Evolutionary conservation across 2,329 filamentous ascomycete genomes (phyloP), one percentile per base, ranked within the genome.

Genomic region (Pyrenochaeta sp.): DNA sequence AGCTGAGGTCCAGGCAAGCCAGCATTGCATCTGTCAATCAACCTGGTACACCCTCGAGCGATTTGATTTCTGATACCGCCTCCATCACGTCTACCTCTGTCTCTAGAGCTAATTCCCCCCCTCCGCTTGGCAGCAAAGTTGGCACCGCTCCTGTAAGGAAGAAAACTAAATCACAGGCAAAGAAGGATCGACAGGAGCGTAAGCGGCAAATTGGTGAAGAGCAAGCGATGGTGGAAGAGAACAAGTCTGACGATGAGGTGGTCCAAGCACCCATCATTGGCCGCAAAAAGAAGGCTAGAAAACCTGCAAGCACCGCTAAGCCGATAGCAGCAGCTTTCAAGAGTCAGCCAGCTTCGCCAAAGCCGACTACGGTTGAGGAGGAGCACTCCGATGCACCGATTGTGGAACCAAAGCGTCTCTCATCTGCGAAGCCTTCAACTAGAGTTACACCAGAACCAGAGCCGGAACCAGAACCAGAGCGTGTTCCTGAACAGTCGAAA

Each of bases 201-300:
- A 73, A 89, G 58, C 84, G 83, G 15, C 79, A 85, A 54, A 89
- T 87, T 66, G 86, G 87, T 65, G 87, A 90, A 50, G 83, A 81
- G 30, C 82, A 87, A 54, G 60, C 59, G 4, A 45, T 63, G 10
- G 59, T 67, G 14, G 74, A 76, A 20, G 74, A 75, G 3, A 60
- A 60, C 7, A 84, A 85, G 56, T 67, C 74, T 7, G 83, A 86
- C 47, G 56, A 68, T 57, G 85, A 86, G 58, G 72, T 77, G n/a
- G 78, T 81, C 9, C 80, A 84, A 61, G 91, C 87, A 7, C 91
- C 91, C 0, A 89, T 96, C 35, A 73, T 92, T 43, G 90, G 90
- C 30, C 85, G 91, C 46, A 92, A 92, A 81, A 94, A 92, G 81
- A 95, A 94, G 78, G 86, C 90, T 72, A 92, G 90, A 81, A 94